Base-by-base conservation (phyloP, 2,329 filamentous ascomycete species). In the Coleophoma cylindrospora region DNA sequence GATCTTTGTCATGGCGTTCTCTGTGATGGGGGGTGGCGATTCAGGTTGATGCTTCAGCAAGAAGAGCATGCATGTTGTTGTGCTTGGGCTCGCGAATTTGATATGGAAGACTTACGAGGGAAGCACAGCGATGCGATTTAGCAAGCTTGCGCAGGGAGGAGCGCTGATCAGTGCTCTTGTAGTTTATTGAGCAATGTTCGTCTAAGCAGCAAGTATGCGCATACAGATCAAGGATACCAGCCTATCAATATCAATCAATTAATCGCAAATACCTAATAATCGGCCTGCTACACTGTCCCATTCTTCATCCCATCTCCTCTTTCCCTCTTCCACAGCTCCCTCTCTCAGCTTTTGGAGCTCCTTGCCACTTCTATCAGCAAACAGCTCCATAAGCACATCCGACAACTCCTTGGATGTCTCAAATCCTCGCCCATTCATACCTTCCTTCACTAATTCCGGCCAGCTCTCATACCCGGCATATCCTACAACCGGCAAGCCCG, bases 401-500 rank as follows among this genome's bases (percentile, higher is more conserved):
- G 79, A 74, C 44, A 99, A 70, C 60, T 89, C 81, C 12, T 76
- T 72, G 0, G 84, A 76, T 47, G 81, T 89, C 57, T 81, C 81
- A 63, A 99, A 99, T 0, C 94, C 91, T 59, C 81, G 80, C 1
- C 94, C 94, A 64, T 97, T 97, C 37, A 84, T 75, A 0, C 88
- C 87, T 61, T 97, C 91, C 47, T 80, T 86, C 22, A 99, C 88
- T n/a, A 99, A 73, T 70, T 99, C 94, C 2, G 81, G 75, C 77
- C 95, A 96, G 54, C 91, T 92, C 64, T 91, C 84, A 63, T 95
- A 99, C 2, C 80, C 79, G 22, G 81, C 81, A 77, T 94, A 97
- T 4, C 91, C 92, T 0, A 86, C 84, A 0, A 99, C 94, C 0
- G 94, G 94, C 27, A 99, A 73, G 0, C 92, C 94, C 0, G 91